Base-by-base conservation (phyloP, 768 basidiomycete genomes). In the Tubosaeta sp. region DNA sequence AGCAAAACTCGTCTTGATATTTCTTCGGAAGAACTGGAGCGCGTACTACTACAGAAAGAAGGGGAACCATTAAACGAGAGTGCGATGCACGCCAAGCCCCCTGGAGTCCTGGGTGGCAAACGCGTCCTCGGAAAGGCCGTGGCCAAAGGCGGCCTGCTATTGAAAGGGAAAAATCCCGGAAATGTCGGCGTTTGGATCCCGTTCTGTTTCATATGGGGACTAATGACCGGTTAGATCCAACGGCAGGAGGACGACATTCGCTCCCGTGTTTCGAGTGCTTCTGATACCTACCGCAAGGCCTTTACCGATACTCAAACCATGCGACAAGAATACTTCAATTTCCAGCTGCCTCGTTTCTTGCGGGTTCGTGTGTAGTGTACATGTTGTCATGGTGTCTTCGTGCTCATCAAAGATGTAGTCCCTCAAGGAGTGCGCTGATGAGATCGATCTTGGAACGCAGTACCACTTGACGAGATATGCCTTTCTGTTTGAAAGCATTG, bases 311-410 rank as follows among this genome's bases (percentile, higher is more conserved):
- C 89, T 12, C 94, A 97, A 67, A 74, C 83, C 5, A 83, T 91
- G 73, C 80, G 94, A 54, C 94, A 97, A 68, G 96, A 99, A 64
- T 98, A 97, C 68, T 99, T 96, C 71, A 95, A 97, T 67, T 89
- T 95, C 63, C 95, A 97, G 62, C 73, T 97, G 35, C 96, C 96
- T 48, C 86, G 93, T 58, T 90, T 97, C 51, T 70, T 99, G 34
- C 80, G 96, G 46, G 94, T 94, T 65, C 64, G 89, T 78, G n/a
- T 36, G n/a, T 36, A 30, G n/a, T 36, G n/a, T 36, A 30, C 48
- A 27, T 34, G 39, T 40, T 11, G 34, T 12, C 29, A 7, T 41
- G 19, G 25, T 30, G 25, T 51, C 29, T 14, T 52, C 21, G 7
- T 45, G 30, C 55, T 59, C 18, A 67, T 49, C 34, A 41, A 34